Conservation (phyloP, 305 asterid genomes). For the Stenogyne calaminthoides region DNA sequence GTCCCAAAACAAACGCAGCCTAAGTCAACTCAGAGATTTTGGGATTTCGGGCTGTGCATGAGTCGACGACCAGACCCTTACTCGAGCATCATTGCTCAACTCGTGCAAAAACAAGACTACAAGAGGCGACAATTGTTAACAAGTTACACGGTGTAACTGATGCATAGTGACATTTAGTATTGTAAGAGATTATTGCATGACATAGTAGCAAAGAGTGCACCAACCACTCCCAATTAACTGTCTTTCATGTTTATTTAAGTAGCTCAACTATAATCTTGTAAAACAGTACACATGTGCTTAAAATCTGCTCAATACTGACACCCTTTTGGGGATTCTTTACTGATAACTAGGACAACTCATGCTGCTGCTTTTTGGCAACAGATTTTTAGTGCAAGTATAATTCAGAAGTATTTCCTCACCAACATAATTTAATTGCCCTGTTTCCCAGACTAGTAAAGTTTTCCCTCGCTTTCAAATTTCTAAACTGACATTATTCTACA, state of each 20-base stretch:
- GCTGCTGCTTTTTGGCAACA: neutral
- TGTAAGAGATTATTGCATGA: no score
- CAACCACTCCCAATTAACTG: neutral
- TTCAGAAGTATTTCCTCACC: constrained; percentile 26
- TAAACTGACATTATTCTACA: neutral
- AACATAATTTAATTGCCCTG: constrained; percentile 14
- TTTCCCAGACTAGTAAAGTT: neutral
- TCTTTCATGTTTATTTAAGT: neutral
- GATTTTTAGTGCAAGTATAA: neutral
- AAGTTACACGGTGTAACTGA: no score
- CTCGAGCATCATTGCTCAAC: no score
- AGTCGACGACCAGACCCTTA: no score
- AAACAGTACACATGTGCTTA: constrained; percentile 20
- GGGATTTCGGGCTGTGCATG: no score
- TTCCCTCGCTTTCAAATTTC: neutral
- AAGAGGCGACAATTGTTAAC: no score
- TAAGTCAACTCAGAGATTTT: no score
- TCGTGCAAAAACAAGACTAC: no score
- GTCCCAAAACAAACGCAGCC: no score
- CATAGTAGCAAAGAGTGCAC: neutral
- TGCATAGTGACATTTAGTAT: no score
- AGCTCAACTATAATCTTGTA: neutral
- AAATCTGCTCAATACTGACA: constrained; percentile 15
- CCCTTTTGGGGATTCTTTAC: constrained; percentile 23
- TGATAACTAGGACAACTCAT: constrained; percentile 9